Evolutionary conservation across 2,329 filamentous ascomycete genomes (phyloP), one percentile per base, ranked within the genome.

Genomic region (Phaeosphaeria sp.): DNA sequence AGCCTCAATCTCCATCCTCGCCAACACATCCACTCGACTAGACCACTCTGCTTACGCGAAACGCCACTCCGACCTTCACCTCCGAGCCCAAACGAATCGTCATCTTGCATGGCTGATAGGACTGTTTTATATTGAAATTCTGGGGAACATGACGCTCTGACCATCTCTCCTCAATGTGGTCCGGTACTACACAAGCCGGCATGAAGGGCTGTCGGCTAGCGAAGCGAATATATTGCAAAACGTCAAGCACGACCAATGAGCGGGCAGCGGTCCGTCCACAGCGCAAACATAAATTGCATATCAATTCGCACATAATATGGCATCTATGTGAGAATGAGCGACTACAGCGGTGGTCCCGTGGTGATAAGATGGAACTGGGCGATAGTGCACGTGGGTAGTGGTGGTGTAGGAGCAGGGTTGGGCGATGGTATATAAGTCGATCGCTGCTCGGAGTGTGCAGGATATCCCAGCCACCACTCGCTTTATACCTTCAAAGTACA

Each of bases 271-370:
- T 52, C 69, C 66, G 67, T 24, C 9, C 59, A 55, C 51, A 53
- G 47, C 55, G 62, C 63, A 36, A 53, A 40, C 51, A 21, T 64
- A 72, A 61, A 73, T 53, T 60, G 53, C 49, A 30, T 59, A 54
- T 65, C 60, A 66, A 72, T 72, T 58, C 67, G 49, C 47, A 54
- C 61, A 45, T 56, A 69, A 55, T 72, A 63, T 69, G 46, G 45
- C 51, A 24, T 61, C 24, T 65, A 69, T 71, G 53, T 64, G 59
- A 54, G 58, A 55, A 55, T 57, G 56, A n/a, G 24, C 47, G 47
- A 44, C 36, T 47, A 22, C 51, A 53, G 56, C 53, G 39, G 17
- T 53, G 51, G n/a, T 56, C 33, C 22, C 48, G 15, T 60, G 51
- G 52, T 47, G 47, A 49, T 54, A 47, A 36, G 30, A 36, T 30